These are phyloP conservation scores for Tricholoma hemisulphureum DNA, from an alignment of 768 basidiomycete species.

Conservation along the genomic window DNA sequence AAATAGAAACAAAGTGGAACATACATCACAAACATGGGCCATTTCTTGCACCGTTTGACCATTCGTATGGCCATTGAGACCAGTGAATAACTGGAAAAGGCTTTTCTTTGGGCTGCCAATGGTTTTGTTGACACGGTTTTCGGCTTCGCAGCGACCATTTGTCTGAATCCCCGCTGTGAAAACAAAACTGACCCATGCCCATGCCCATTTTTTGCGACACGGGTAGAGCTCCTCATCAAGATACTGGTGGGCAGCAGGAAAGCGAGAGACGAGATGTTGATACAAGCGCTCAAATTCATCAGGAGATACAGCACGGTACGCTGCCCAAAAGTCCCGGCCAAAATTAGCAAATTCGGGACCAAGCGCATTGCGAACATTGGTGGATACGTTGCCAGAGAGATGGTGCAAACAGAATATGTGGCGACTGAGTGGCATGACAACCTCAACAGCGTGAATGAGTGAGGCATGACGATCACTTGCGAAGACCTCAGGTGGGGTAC, in stretches of 20 bases:
- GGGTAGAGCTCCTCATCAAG: constrained; percentile 28
- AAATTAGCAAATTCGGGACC: constrained; percentile 20
- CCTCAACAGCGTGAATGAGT: constrained; percentile 4
- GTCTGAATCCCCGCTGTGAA: constrained; percentile 36
- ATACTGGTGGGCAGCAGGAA: constrained; percentile 21
- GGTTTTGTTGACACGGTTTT: constrained; percentile 23
- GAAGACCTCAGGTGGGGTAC: constrained; percentile 2
- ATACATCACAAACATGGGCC: constrained; percentile 15
- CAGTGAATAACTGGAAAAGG: constrained; percentile 19
- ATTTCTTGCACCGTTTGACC: constrained; percentile 17
- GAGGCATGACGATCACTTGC: constrained; percentile 9
- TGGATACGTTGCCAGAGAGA: constrained; percentile 16
- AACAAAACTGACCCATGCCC: constrained; percentile 27
- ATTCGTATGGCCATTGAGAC: constrained; percentile 18
- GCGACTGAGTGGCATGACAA: constrained; percentile 3
- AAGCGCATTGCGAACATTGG: constrained; percentile 17
- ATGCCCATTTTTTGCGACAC: constrained; percentile 31
- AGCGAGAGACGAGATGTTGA: constrained; percentile 12
- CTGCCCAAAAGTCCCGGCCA: constrained; percentile 26
- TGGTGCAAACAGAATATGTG: constrained; percentile 14
- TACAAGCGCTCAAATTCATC: constrained; percentile 27
- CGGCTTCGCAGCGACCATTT: constrained; percentile 29
- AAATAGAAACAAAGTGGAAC: constrained; percentile 11
- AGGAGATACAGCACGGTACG: constrained; percentile 30
- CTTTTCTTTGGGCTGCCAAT: constrained; percentile 21